Evolutionary conservation across 1,284 basidiomycete species (phyloP), one percentile per base, ranked within the genome.

Genomic region (Rugosomyces carneus): DNA sequence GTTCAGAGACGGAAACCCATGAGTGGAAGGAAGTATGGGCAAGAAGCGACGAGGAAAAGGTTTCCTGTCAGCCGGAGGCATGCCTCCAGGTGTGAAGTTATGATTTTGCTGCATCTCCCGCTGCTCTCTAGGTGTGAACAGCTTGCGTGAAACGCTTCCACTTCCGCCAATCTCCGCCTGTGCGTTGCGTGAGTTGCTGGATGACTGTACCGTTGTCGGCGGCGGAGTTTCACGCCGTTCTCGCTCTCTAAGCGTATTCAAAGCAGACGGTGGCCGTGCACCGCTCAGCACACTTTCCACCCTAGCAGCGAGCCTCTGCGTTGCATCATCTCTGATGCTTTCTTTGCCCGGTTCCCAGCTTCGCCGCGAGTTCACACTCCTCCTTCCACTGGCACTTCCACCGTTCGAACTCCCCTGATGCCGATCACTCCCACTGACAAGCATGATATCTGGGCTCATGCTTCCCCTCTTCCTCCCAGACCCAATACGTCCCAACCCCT

Each of bases 61-160:
- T 10, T 16, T 16, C n/a, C 31, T 32, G 20, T 6, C 11, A 42
- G 26, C 36, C 35, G 19, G 19, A 1, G 59, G 50, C 44, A 74
- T 53, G 15, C 51, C 53, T 18, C 44, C 48, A 36, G 35, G 44
- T 7, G 42, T 45, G 13, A 15, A n/a, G 11, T 23, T 10, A 15
- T 39, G 26, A 16, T 53, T 53, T 44, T 60, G 49, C 38, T 64
- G 60, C 42, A 67, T 70, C 53, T 71, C 67, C 37, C 72, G 60
- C 43, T 72, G 71, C 32, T 81, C 76, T 44, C 76, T 64, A 1
- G 78, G 76, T 0, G 72, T 67, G 51, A 78, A 75, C 31, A 81
- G 55, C 34, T 76, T 68, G 38, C 80, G 70, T 2, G 68, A 66
- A 2, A 71, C 44, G 36, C 35, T 26, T 8, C 18, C 34, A 16